Evolutionary conservation across 2,329 filamentous ascomycete species (phyloP), one percentile per base, ranked within the genome.

Genomic region (Claviceps sp.): DNA sequence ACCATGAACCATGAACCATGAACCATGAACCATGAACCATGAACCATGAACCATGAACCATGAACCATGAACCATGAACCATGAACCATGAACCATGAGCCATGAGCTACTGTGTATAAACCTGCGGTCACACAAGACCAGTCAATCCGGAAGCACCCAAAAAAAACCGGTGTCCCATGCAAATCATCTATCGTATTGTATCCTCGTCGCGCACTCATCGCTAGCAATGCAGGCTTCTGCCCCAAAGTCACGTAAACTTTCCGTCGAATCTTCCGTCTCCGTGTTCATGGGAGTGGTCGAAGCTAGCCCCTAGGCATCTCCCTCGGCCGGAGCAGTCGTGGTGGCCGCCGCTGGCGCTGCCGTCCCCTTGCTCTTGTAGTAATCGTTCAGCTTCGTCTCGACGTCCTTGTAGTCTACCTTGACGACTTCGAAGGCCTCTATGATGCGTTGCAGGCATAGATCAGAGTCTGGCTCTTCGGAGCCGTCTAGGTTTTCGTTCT

Each of bases 401-500:
- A 85, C 85, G 51, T 86, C 83, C 47, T 73, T 66, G 67, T 89
- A 95, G 62, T 95, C 89, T 55, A 72, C 67, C 73, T 90, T 89
- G 55, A 88, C 85, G 46, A 78, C 73, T 47, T 73, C 71, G 56
- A 97, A 76, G 7, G 83, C 87, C 45, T 81, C 78, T 58, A 74
- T 74, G 62, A 95, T 87, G 55, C 79, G 81, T 55, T 77, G 68
- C 38, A 96, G 73, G 61, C 84, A 88, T 48, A 81, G 71, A 2
- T 81, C 72, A 54, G 84, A 75, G 61, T 94, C 81, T 2, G 73
- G 71, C 63, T 88, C 82, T 52, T 74, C 71, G 5, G 74, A 76
- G 43, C 89, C 89, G 44, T 86, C 84, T 55, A 87, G 79, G 60
- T 91, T 89, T 69, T 90, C 88, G 61, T 79, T 76, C 62, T 86